A percentile compares a stretch with the other conserved stretches of the same genome.
Evolutionary conservation across 352 stramenopile genomes (phyloP).

Genomic region (Globisporangium yorkense): DNA sequence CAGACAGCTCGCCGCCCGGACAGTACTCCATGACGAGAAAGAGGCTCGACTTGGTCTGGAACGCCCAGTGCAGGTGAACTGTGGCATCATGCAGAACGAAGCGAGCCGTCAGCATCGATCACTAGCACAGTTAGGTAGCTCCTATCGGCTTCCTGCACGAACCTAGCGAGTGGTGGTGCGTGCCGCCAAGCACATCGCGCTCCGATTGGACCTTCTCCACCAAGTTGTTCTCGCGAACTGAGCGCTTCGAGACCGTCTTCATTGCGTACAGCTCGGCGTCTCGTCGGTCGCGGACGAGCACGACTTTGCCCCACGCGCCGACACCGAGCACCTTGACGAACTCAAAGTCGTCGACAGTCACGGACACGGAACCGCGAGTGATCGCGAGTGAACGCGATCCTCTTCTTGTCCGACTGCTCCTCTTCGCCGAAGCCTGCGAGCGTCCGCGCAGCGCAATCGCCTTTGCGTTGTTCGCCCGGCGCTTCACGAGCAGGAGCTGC

Average conservation of each 20-base stretch:
- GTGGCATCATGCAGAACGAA: neutral
- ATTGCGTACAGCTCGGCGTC: constrained; percentile 69
- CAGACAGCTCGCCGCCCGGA: constrained; percentile 61
- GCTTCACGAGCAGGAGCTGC: constrained; percentile 52
- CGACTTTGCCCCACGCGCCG: constrained; percentile 80
- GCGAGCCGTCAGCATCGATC: neutral
- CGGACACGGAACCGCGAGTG: constrained; percentile 1
- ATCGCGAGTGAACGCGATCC: neutral
- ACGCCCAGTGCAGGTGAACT: constrained; percentile 79
- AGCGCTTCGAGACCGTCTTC: constrained; percentile 65
- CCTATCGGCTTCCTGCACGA: neutral
- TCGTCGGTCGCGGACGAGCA: constrained; percentile 57
- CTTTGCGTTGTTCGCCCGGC: constrained; percentile 42
- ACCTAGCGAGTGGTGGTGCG: constrained; percentile 59
- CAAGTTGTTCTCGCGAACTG: constrained; percentile 45
- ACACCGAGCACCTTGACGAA: constrained; percentile 87
- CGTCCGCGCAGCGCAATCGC: constrained; percentile 77
- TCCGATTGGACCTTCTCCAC: constrained; percentile 63
- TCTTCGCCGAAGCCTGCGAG: neutral
- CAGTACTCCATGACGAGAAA: constrained; percentile 85
- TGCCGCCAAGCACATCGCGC: constrained; percentile 68
- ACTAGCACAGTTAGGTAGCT: neutral
- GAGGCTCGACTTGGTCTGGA: constrained; percentile 54
- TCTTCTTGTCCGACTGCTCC: neutral
- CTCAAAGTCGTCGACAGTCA: constrained; percentile 71